Evolutionary conservation across 805 yeast genomes (phyloP).

Genomic region (Hanseniaspora pseudoguilliermondii): DNA sequence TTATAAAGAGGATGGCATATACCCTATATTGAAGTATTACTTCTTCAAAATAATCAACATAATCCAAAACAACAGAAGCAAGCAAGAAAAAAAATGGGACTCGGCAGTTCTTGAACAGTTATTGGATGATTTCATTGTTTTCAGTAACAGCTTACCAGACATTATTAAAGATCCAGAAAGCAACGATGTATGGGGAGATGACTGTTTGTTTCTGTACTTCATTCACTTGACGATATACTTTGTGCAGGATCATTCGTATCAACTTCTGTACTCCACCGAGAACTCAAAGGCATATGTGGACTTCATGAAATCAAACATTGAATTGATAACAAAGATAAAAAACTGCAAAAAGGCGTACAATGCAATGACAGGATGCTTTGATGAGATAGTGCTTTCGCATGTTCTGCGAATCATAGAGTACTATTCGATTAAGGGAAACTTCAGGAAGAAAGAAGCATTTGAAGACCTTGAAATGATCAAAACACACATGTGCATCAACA

Average conservation of each 20-base stretch:
- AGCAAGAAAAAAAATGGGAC: background rate
- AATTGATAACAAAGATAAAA: background rate
- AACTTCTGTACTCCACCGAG: background rate
- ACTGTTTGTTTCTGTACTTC: constrained; percentile 6
- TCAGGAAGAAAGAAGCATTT: background rate
- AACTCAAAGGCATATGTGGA: constrained; percentile 6
- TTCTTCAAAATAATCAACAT: constrained; percentile 3
- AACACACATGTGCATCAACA: background rate
- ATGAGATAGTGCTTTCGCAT: background rate
- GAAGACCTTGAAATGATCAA: background rate
- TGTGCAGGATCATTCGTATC: constrained; percentile 3
- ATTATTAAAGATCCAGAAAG: background rate
- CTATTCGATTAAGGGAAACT: background rate
- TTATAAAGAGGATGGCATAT: constrained; percentile 9
- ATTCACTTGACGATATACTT: constrained; percentile 3
- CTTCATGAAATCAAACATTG: constrained; percentile 2
- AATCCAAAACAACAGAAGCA: background rate
- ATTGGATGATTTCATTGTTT: background rate
- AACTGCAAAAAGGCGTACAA: background rate
- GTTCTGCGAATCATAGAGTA: constrained; percentile 3
- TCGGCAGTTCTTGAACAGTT: background rate
- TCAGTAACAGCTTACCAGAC: constrained; percentile 5
- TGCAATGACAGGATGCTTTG: constrained; percentile 1
- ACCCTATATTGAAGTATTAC: constrained; percentile 1
- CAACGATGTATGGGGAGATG: constrained; percentile 1